Evolutionary conservation across 1,284 basidiomycete species (phyloP).

Genomic region (Cystobasidiaceae sp.): DNA sequence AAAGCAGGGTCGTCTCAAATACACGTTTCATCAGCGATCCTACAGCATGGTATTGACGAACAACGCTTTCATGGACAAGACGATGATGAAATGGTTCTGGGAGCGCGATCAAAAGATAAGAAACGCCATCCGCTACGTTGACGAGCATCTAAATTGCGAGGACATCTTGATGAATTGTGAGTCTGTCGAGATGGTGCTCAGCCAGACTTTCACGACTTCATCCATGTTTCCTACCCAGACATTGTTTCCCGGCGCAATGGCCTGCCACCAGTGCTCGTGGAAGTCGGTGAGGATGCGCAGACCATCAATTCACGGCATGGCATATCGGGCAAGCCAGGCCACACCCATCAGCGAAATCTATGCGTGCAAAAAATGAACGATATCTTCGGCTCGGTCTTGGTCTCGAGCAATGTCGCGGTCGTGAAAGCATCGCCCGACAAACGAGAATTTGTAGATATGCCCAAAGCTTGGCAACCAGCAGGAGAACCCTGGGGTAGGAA

Average conservation of each 20-base stretch:
- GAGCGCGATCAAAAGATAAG: not conserved
- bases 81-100: slow-evolving; percentile 26
- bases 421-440: not conserved
- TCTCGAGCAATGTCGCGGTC: not conserved
- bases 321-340: not conserved
- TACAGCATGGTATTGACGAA: slow-evolving; percentile 27
- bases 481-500: not conserved
- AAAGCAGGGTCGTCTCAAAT: not conserved
- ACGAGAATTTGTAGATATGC: not conserved
- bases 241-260: slow-evolving; percentile 10
- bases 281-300: not conserved
- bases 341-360: not conserved
- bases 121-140: slow-evolving; percentile 13
- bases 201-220: not conserved
- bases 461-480: not conserved
- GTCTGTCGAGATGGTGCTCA: not conserved
- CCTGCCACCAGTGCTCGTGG: slow-evolving; percentile 6
- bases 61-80: slow-evolving; percentile 25
- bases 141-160: slow-evolving; percentile 24
- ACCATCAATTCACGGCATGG: not conserved
- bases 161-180: slow-evolving; percentile 32
- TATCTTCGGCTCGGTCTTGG: slow-evolving; percentile 7
- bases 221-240: not conserved
- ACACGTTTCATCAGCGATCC: not conserved
- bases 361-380: not conserved